Percentiles rank a stretch among this genome's conserved stretches.
Evolutionary conservation across 305 asterid species (phyloP).

Genomic region (Fraxinus nigra): DNA sequence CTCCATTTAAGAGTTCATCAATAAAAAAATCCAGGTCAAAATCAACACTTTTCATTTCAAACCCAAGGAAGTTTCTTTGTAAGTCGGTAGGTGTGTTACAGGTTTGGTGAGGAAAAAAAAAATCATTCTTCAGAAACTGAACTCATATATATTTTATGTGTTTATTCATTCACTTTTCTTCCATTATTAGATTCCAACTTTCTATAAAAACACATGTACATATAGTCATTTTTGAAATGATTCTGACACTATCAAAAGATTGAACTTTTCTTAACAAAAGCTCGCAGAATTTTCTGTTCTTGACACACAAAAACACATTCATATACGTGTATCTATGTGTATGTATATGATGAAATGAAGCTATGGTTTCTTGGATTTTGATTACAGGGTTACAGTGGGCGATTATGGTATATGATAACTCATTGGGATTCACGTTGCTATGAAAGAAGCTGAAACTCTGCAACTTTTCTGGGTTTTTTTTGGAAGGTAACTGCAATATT

Average conservation of each 20-base stretch:
- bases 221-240: background rate
- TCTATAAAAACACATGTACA: background rate
- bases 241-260: conserved; percentile 10
- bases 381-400: conserved; percentile 19
- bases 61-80: background rate
- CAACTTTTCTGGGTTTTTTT: conserved; percentile 12
- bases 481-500: conserved; percentile 20
- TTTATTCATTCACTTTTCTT: background rate
- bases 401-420: conserved; percentile 11
- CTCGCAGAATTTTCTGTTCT: background rate
- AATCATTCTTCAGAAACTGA: background rate
- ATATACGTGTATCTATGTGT: conserved; percentile 1
- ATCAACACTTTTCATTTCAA: background rate
- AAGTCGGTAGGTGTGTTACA: background rate
- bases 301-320: conserved; percentile 10
- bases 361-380: conserved; percentile 11
- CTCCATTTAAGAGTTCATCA: conserved; percentile 3
- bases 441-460: conserved; percentile 25
- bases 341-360: background rate
- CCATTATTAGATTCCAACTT: background rate
- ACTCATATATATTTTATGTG: conserved; percentile 1
- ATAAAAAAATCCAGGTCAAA: background rate
- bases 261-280: conserved; percentile 2
- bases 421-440: conserved; percentile 24
- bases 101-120: background rate